Base-by-base conservation (phyloP, 768 basidiomycete species). In the Agaricus sinodeliciosus region DNA sequence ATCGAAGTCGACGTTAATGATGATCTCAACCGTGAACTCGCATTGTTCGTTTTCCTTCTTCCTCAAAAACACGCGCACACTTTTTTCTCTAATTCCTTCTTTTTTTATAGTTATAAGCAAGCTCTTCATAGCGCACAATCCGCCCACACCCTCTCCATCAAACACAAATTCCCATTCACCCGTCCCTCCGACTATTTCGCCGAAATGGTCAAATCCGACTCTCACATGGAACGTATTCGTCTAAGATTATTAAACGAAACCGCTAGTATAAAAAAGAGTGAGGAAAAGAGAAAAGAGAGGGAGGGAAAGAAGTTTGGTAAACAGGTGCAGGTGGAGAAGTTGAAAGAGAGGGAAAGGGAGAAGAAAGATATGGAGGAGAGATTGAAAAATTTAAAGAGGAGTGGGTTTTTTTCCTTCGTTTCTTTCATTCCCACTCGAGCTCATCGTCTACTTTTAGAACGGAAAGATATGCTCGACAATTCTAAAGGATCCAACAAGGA, bases 261-360 rank as follows among this genome's bases (percentile, higher is more conserved):
- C 22, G 89, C 92, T 0, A 77, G 79, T 0, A 93, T 98, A 60
- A 94, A 96, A 67, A 90, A 88, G 67, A 80, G 87, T 55, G 95
- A 98, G 64, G 88, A 92, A 50, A 94, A 92, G 62, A 81, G 88
- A 58, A 87, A 85, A 60, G 90, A 97, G 67, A 78, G 96, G 43
- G 89, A 96, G 62, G 87, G 92, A 51, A 97, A 98, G 76, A 98
- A 97, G 75, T 96, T 91, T 63, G 95, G 95, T 22, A 99, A 98
- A 68, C 91, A 97, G 68, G 92, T 98, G 9, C 96, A 99, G 69
- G 69, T 90, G 35, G 94, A 97, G 73, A 94, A 94, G 68, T 75
- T 91, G 58, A 90, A 92, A 66, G 91, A 95, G 73, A 75, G 95
- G 42, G 87, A 94, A 67, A 78, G 74, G 63, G 80, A 83, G 53